Percentiles rank a stretch among this genome's conserved stretches.
Conservation (phyloP, 2,329 filamentous ascomycete species). For the Arthrobotrys entomopaga region DNA sequence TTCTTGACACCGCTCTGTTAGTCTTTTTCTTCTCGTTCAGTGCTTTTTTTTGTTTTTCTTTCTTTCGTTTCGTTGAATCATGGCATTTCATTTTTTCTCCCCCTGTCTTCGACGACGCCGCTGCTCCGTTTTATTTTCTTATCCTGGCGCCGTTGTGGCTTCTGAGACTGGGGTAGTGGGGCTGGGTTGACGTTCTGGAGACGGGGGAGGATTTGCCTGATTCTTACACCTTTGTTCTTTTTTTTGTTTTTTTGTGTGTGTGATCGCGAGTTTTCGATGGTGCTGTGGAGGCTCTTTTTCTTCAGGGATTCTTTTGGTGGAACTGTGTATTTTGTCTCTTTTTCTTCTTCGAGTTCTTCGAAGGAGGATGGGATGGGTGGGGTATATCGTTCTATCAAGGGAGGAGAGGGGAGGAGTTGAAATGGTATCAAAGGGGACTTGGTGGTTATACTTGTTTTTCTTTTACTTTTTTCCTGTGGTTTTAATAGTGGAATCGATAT, state of each 20-base stretch:
- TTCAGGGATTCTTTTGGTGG: background rate
- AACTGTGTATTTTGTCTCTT: background rate
- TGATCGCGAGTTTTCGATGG: background rate
- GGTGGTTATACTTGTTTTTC: conserved; percentile 21
- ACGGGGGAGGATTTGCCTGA: background rate
- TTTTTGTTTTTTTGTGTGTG: background rate
- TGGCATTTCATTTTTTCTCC: conserved; percentile 7
- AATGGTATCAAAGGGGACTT: background rate
- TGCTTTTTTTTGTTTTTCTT: conserved; percentile 30
- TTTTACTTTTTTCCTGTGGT: background rate
- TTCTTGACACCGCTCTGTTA: conserved; percentile 45
- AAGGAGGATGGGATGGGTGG: background rate
- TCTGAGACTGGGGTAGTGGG: conserved; percentile 54
- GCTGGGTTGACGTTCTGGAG: conserved; percentile 12
- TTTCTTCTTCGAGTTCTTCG: background rate
- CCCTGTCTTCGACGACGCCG: background rate
- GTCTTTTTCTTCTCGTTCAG: background rate
- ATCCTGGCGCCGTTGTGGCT: conserved; percentile 53
- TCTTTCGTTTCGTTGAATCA: conserved; percentile 1
- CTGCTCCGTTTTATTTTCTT: conserved; percentile 12
- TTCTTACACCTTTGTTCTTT: conserved; percentile 10
- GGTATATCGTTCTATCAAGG: conserved; percentile 8
- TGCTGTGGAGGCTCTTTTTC: background rate
- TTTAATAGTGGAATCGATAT: conserved; percentile 48
- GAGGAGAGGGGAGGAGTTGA: conserved; percentile 8